Conservation (phyloP, 1,284 basidiomycete genomes). For the Jaminaea rosea region DNA sequence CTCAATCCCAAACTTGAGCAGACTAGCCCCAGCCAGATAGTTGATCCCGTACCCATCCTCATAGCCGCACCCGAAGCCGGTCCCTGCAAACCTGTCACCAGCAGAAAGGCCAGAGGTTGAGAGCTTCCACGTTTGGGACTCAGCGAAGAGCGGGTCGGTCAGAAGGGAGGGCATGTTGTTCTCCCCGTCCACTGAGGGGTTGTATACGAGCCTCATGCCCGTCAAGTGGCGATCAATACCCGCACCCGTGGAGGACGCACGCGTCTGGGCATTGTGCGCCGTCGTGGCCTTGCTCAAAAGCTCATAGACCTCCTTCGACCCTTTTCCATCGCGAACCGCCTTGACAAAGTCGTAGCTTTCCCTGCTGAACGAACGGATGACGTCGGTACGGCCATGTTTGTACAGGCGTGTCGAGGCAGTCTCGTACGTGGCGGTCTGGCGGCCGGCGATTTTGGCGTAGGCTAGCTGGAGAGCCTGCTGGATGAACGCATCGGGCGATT, state of each 20-base stretch:
- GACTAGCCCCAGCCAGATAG: conserved; percentile 66
- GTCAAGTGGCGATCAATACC: conserved; percentile 88
- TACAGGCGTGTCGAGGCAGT: conserved; percentile 87
- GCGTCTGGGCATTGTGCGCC: conserved; percentile 66
- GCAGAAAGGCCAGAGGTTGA: conserved; percentile 84
- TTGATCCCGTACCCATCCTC: conserved; percentile 33
- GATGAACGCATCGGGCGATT: conserved; percentile 79
- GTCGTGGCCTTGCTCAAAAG: conserved; percentile 63
- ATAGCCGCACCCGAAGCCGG: conserved; percentile 57
- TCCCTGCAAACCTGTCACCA: conserved; percentile 78
- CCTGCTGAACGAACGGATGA: conserved; percentile 67
- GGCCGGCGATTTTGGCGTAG: conserved; percentile 69
- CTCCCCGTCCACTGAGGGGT: not conserved
- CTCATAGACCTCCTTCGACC: conserved; percentile 53
- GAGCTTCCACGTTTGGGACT: conserved; percentile 77
- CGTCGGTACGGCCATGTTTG: conserved; percentile 83
- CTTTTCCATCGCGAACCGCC: conserved; percentile 59
- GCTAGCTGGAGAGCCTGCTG: conserved; percentile 91
- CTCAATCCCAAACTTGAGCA: conserved; percentile 91
- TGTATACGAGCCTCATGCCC: conserved; percentile 59
- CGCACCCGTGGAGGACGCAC: conserved; percentile 69
- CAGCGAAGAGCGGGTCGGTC: conserved; percentile 63
- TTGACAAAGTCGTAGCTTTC: conserved; percentile 74
- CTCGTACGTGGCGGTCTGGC: conserved; percentile 85
- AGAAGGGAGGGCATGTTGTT: conserved; percentile 20